Conservation (phyloP, 306 rosid genomes). For the Calophaca sinica region DNA sequence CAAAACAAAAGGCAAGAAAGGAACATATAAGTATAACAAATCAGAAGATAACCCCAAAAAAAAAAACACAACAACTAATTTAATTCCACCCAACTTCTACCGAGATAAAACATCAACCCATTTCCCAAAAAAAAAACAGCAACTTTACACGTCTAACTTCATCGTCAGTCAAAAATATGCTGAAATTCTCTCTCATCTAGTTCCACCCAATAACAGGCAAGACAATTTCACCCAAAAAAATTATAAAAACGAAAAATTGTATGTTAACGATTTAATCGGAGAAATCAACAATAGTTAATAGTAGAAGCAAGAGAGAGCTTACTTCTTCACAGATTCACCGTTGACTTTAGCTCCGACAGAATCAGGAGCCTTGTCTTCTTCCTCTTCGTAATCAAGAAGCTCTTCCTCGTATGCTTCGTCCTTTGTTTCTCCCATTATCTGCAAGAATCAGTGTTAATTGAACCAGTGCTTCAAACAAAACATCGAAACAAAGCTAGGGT, state of each 20-base stretch:
- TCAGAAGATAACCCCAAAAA: neutral
- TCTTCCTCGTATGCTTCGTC: conserved; percentile 93
- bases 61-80: neutral
- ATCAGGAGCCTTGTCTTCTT: conserved; percentile 87
- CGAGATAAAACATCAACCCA: neutral
- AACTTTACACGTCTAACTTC: neutral
- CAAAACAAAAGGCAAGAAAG: neutral
- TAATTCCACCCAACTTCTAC: neutral
- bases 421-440: conserved; percentile 93
- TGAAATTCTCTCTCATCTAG: neutral
- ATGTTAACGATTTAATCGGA: too few relatives aligned
- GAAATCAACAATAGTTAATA: neutral
- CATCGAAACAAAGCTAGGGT: conserved; percentile 40
- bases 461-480: conserved; percentile 19
- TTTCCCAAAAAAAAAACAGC: neutral
- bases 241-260: neutral
- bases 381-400: conserved; percentile 97
- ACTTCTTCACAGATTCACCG: conserved; percentile 93
- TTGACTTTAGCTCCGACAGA: conserved; percentile 78
- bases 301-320: conserved; percentile 37
- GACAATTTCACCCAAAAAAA: neutral
- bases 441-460: conserved; percentile 24
- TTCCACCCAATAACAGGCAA: conserved; percentile 2
- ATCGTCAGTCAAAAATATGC: neutral
- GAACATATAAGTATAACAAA: neutral